phyloP scores from a whole-genome alignment of 2,329 filamentous ascomycete species.

The Colletotrichum sp. region DNA sequence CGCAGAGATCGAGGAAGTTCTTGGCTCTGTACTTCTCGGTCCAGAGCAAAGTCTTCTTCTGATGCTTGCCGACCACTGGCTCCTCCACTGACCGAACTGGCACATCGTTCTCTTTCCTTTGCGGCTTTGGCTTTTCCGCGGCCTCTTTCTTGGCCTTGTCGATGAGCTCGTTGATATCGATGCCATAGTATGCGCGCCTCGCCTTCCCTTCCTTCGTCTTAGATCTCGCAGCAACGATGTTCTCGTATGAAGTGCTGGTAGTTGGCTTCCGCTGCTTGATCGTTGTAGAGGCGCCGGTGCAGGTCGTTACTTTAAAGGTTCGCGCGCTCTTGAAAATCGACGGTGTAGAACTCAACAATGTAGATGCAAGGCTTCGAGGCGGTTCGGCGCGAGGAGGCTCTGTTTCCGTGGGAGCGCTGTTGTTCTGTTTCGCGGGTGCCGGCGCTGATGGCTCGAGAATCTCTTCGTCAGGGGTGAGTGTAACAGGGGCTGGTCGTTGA shows the following conservation, averaged over 20 bases:
- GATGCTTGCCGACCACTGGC: constrained; percentile 37
- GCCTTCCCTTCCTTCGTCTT: constrained; percentile 71
- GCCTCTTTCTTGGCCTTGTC: constrained; percentile 71
- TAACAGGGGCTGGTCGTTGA: background rate
- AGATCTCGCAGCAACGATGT: constrained; percentile 72
- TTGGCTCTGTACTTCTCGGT: constrained; percentile 96
- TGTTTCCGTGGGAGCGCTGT: background rate
- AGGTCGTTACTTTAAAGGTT: constrained; percentile 54
- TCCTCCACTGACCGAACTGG: constrained; percentile 50
- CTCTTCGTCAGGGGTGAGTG: background rate
- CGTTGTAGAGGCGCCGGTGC: constrained; percentile 60
- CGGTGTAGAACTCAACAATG: constrained; percentile 19
- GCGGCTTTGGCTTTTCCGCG: constrained; percentile 33
- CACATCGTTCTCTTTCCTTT: constrained; percentile 29
- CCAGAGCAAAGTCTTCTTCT: constrained; percentile 73
- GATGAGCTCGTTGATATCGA: constrained; percentile 87
- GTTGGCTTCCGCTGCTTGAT: constrained; percentile 59
- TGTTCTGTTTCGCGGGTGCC: background rate
- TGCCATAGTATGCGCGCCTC: constrained; percentile 83
- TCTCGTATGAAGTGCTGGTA: constrained; percentile 62
- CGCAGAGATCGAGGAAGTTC: constrained; percentile 91
- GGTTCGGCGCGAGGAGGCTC: background rate
- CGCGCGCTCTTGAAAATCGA: constrained; percentile 15
- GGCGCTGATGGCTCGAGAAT: background rate
- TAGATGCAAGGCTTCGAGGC: background rate